Evolutionary conservation across 2,329 filamentous ascomycete species (phyloP).

Genomic region (Monosporascus ibericus): DNA sequence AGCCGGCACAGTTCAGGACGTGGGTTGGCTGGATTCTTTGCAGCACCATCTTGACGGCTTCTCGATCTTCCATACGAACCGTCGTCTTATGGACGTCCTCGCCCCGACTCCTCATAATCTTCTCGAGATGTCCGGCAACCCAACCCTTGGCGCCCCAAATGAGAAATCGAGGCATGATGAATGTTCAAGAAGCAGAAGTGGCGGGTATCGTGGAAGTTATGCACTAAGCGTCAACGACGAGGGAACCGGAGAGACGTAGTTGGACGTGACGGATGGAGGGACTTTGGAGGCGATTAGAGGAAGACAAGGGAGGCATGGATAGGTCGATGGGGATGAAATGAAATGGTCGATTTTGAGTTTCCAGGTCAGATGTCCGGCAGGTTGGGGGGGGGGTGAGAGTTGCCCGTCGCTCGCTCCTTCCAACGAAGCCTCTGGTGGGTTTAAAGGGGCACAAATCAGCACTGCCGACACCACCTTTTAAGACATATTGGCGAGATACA

Average conservation of each 20-base stretch:
- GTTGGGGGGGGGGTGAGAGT: background rate
- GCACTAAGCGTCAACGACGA: no score
- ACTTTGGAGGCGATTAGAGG: no score
- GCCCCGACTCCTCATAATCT: slow-evolving; percentile 50
- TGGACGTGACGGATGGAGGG: no score
- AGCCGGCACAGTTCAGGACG: slow-evolving; percentile 60
- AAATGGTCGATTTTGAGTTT: no score
- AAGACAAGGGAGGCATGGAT: no score
- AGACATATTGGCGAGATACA: background rate
- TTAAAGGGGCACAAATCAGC: background rate
- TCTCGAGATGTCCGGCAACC: slow-evolving; percentile 56
- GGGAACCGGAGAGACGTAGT: no score
- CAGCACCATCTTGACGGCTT: slow-evolving; percentile 50
- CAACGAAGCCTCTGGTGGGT: background rate
- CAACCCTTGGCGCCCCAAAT: slow-evolving; percentile 61
- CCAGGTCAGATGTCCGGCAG: no score
- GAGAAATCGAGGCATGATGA: slow-evolving; percentile 39
- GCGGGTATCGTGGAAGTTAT: no score
- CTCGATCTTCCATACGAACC: slow-evolving; percentile 59
- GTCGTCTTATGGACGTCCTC: slow-evolving; percentile 57
- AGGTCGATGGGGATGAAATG: no score
- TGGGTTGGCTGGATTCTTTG: slow-evolving; percentile 57
- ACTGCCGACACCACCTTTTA: background rate
- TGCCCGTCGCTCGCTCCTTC: background rate
- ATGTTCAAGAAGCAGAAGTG: background rate